Percentiles rank a stretch among this genome's conserved stretches.
Conservation (phyloP, 768 basidiomycete genomes). For the Rhizopogon roseolus region DNA sequence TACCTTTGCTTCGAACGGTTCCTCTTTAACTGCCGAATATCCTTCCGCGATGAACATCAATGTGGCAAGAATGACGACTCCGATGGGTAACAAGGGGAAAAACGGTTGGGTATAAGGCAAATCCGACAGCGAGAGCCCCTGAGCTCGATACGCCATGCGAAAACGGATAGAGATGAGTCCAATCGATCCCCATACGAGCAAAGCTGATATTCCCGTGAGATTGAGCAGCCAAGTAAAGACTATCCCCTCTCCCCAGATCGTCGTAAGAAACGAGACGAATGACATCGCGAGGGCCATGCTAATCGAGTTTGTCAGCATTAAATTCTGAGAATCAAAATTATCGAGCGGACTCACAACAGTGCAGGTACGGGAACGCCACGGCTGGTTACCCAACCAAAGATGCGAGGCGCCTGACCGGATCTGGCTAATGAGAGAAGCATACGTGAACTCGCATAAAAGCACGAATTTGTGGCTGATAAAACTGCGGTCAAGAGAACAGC, state of each 20-base stretch:
- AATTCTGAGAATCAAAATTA: slow-evolving; percentile 13
- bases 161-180: slow-evolving; percentile 55
- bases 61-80: slow-evolving; percentile 43
- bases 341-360: slow-evolving; percentile 37
- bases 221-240: slow-evolving; percentile 59
- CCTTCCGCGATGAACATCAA: slow-evolving; percentile 55
- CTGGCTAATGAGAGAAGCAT: slow-evolving; percentile 60
- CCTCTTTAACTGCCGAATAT: slow-evolving; percentile 40
- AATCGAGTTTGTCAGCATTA: slow-evolving; percentile 18
- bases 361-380: slow-evolving; percentile 60
- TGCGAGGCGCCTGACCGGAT: slow-evolving; percentile 55
- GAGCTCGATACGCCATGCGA: slow-evolving; percentile 52
- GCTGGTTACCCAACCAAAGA: slow-evolving; percentile 62
- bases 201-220: slow-evolving; percentile 59
- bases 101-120: slow-evolving; percentile 56
- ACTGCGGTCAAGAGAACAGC: slow-evolving; percentile 64
- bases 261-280: slow-evolving; percentile 49
- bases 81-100: slow-evolving; percentile 47
- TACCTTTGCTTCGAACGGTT: slow-evolving; percentile 41
- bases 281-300: slow-evolving; percentile 46
- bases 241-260: slow-evolving; percentile 52
- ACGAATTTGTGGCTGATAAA: slow-evolving; percentile 59
- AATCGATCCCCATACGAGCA: slow-evolving; percentile 65
- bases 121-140: slow-evolving; percentile 45
- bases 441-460: slow-evolving; percentile 62